These are phyloP conservation scores for Stemphylium vesicarium DNA, from an alignment of 2,329 filamentous ascomycete genomes.

Conservation along the genomic window DNA sequence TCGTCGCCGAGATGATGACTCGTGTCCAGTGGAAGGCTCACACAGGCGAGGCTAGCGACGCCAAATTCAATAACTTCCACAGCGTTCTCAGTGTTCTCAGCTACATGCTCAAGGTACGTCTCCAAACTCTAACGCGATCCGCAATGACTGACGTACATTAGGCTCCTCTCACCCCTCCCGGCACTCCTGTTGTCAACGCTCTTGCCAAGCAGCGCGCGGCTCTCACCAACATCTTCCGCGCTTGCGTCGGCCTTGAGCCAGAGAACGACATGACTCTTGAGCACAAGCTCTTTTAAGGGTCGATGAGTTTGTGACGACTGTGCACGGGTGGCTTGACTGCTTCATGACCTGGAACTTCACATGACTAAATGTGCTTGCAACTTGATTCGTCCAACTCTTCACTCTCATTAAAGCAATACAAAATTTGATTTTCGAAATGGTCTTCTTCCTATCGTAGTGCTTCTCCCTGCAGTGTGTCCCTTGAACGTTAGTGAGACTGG, in stretches of 20 bases:
- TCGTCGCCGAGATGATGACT: slow-evolving; percentile 97
- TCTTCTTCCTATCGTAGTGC: neutral
- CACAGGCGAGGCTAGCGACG: slow-evolving; percentile 59
- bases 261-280: slow-evolving; percentile 99
- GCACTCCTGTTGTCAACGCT: slow-evolving; percentile 93
- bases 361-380: neutral
- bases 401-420: slow-evolving; percentile 31
- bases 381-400: slow-evolving; percentile 31
- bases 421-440: slow-evolving; percentile 1
- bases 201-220: slow-evolving; percentile 95
- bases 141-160: slow-evolving; percentile 46
- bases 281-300: slow-evolving; percentile 82
- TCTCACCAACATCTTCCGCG: slow-evolving; percentile 97
- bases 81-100: slow-evolving; percentile 94
- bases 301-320: neutral
- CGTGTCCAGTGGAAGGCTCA: slow-evolving; percentile 86
- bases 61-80: slow-evolving; percentile 91
- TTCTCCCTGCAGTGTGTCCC: no score
- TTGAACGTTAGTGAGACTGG: no score
- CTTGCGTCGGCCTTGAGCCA: slow-evolving; percentile 93
- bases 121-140: neutral
- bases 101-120: slow-evolving; percentile 86
- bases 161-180: slow-evolving; percentile 91
- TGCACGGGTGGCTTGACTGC: neutral
- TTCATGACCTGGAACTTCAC: neutral